Conservation (phyloP, 2,329 filamentous ascomycete genomes). For the Alternaria infectoria region DNA sequence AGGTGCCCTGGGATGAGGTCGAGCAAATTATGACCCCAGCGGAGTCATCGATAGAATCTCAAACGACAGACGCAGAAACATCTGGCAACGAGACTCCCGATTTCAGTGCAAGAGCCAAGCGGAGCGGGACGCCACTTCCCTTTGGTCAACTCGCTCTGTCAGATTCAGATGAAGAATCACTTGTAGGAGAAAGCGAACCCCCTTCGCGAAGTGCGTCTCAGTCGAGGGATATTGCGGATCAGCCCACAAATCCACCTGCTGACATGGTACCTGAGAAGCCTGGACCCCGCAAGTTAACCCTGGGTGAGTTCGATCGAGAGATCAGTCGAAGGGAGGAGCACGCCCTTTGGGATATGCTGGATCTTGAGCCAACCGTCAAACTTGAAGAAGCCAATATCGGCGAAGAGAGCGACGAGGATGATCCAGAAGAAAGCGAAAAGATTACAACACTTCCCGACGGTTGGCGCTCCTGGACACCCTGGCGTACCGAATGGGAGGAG, state of each 20-base stretch:
- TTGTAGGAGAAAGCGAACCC: not conserved
- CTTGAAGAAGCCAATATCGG: conserved; percentile 24
- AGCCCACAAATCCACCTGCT: conserved; percentile 4
- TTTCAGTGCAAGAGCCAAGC: conserved; percentile 29
- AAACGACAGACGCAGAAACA: conserved; percentile 35
- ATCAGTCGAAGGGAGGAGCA: conserved; percentile 54
- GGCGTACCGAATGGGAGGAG: conserved; percentile 60
- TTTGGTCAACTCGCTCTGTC: conserved; percentile 17
- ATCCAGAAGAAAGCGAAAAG: conserved; percentile 24
- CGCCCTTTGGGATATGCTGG: conserved; percentile 54
- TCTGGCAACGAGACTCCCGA: conserved; percentile 18
- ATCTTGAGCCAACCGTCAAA: conserved; percentile 25
- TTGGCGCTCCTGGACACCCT: conserved; percentile 57
- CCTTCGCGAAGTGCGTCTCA: not conserved
- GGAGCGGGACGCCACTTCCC: conserved; percentile 39
- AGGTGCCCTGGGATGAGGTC: conserved; percentile 52
- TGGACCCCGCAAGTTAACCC: not conserved
- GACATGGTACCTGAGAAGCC: not conserved
- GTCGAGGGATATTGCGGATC: conserved; percentile 4
- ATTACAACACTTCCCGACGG: conserved; percentile 47
- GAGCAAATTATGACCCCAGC: conserved; percentile 35
- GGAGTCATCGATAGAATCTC: conserved; percentile 29
- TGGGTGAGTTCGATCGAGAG: conserved; percentile 56
- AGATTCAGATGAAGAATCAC: conserved; percentile 15
- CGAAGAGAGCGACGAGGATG: conserved; percentile 28